Conservation (phyloP, 805 yeast genomes). For the Maudiozyma pseudohumilis region DNA sequence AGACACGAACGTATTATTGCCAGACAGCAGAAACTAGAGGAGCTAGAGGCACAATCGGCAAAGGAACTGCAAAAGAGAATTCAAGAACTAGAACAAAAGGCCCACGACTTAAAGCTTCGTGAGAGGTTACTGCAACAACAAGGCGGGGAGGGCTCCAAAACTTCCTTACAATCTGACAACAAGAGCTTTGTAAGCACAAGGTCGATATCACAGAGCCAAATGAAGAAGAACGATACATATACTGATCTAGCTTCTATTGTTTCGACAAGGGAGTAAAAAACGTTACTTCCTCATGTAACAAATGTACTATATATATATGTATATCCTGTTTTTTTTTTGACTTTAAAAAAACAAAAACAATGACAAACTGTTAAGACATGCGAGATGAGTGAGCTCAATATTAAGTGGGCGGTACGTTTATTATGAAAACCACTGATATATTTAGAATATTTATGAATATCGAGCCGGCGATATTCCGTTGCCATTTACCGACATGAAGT, state of each 20-base stretch:
- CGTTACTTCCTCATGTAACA: no score
- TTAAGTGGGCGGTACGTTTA: no score
- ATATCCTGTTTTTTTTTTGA: no score
- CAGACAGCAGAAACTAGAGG: constrained; percentile 70
- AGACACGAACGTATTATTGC: constrained; percentile 67
- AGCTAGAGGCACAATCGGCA: constrained; percentile 69
- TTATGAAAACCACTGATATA: no score
- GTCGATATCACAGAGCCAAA: constrained; percentile 10
- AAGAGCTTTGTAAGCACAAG: constrained; percentile 3
- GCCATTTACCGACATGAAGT: no score
- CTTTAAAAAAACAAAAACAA: no score
- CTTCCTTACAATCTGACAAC: constrained; percentile 12
- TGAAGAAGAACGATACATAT: constrained; percentile 43
- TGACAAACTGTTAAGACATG: no score
- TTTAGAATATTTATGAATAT: no score
- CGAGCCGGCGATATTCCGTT: no score
- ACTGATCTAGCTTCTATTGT: constrained; percentile 44
- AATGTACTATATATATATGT: no score
- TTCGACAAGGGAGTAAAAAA: constrained; percentile 11
- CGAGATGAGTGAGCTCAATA: no score
- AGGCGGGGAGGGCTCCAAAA: constrained; percentile 10
- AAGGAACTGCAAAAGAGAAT: constrained; percentile 64
- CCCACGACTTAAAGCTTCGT: constrained; percentile 58
- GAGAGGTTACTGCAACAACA: constrained; percentile 39
- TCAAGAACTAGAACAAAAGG: constrained; percentile 65